Evolutionary conservation across 768 basidiomycete genomes (phyloP).

Genomic region (Gautieria morchelliformis): DNA sequence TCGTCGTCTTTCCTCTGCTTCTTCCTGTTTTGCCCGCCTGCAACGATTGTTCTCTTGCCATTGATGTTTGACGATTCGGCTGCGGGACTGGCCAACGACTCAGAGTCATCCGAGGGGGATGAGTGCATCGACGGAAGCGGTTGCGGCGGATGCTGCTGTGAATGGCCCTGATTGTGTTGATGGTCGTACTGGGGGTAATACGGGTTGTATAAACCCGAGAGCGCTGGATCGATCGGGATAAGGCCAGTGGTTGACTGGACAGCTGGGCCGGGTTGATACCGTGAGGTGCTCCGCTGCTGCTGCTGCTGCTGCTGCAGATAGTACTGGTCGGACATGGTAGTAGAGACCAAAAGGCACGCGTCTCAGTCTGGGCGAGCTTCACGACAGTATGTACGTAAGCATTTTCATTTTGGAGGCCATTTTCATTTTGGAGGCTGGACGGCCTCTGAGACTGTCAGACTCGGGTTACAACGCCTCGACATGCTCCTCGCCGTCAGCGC

Average conservation of each 20-base stretch:
- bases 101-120: conserved; percentile 73
- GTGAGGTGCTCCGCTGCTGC: conserved; percentile 2
- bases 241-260: conserved; percentile 46
- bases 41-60: conserved; percentile 52
- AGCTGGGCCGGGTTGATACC: conserved; percentile 28
- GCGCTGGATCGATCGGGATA: conserved; percentile 60
- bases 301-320: conserved; percentile 33
- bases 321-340: conserved; percentile 18
- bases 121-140: conserved; percentile 51
- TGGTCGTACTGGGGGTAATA: conserved; percentile 52
- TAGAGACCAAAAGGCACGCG: background rate
- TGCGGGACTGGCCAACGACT: conserved; percentile 65
- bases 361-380: background rate
- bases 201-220: conserved; percentile 48
- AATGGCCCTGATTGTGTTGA: conserved; percentile 23
- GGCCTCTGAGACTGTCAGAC: no score
- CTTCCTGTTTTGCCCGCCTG: conserved; percentile 49
- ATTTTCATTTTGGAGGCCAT: no score
- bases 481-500: no score
- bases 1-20: conserved; percentile 43
- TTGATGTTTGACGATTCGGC: conserved; percentile 48
- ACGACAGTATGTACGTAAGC: background rate
- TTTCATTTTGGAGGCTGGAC: no score
- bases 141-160: conserved; percentile 40
- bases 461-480: no score